Conservation (phyloP, 768 basidiomycete species). For the Tricholoma sp. region DNA sequence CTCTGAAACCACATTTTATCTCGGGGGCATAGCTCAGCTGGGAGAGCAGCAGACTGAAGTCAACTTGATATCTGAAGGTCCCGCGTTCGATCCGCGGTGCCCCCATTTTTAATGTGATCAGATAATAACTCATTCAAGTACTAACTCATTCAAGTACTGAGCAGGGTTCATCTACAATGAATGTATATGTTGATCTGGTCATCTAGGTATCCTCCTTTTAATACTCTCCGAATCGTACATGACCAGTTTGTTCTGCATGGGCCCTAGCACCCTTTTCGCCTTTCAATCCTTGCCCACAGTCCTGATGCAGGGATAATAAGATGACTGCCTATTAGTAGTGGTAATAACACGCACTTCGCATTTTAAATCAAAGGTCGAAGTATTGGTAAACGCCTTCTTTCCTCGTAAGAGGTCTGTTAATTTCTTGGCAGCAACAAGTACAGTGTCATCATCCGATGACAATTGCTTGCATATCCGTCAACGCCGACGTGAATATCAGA, state of each 20-base stretch:
- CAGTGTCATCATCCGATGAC: slow-evolving; percentile 39
- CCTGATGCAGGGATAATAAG: slow-evolving; percentile 29
- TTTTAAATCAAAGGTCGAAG: slow-evolving; percentile 83
- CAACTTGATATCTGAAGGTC: slow-evolving; percentile 50
- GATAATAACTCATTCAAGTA: too few relatives aligned
- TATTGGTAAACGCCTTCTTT: slow-evolving; percentile 88
- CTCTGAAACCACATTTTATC: background rate
- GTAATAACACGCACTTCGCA: slow-evolving; percentile 58
- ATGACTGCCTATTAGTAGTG: background rate
- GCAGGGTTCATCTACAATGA: too few relatives aligned
- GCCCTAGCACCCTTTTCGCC: slow-evolving; percentile 91
- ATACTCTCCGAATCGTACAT: slow-evolving; percentile 81
- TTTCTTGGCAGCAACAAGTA: slow-evolving; percentile 60
- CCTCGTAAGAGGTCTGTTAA: slow-evolving; percentile 69
- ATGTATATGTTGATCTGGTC: background rate
- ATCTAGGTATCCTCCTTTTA: slow-evolving; percentile 17
- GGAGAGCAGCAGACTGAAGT: slow-evolving; percentile 66
- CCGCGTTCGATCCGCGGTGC: slow-evolving; percentile 72
- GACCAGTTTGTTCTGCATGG: slow-evolving; percentile 86
- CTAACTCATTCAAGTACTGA: too few relatives aligned
- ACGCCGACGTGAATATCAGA: background rate
- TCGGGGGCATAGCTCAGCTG: slow-evolving; percentile 61
- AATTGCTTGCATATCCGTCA: slow-evolving; percentile 16
- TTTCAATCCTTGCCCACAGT: slow-evolving; percentile 81
- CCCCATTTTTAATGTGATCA: slow-evolving; percentile 38